phyloP scores from a whole-genome alignment of 2,329 filamentous ascomycete species.

The Clonostachys sp. region DNA sequence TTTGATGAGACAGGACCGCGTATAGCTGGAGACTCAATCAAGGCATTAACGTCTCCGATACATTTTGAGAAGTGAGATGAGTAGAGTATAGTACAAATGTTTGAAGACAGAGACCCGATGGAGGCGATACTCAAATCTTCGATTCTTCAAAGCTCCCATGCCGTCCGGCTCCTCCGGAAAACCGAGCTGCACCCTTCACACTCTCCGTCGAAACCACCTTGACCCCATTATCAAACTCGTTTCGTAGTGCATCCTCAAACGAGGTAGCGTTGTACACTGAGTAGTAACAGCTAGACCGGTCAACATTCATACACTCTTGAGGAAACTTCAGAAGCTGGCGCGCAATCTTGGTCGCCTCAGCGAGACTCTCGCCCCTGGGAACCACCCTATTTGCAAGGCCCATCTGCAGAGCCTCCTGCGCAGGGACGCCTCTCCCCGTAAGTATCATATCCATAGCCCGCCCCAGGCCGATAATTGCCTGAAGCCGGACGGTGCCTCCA shows the following conservation, averaged over 20 bases:
- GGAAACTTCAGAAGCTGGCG: conserved; percentile 41
- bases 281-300: conserved; percentile 43
- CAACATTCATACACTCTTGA: conserved; percentile 44
- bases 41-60: too few species aligned
- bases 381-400: conserved; percentile 50
- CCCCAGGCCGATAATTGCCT: conserved; percentile 44
- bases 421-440: conserved; percentile 42
- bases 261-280: conserved; percentile 38
- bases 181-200: conserved; percentile 13
- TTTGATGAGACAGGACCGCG: too few species aligned
- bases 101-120: too few species aligned
- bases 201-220: conserved; percentile 36
- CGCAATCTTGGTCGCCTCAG: conserved; percentile 42
- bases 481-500: conserved; percentile 44
- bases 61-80: too few species aligned
- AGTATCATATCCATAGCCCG: conserved; percentile 52
- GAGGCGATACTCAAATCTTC: neutral
- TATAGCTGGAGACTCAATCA: too few species aligned
- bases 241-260: conserved; percentile 43
- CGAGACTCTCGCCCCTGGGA: conserved; percentile 39
- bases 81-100: too few species aligned
- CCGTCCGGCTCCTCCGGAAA: conserved; percentile 4
- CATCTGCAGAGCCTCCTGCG: conserved; percentile 43
- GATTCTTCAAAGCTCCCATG: conserved; percentile 3
- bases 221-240: conserved; percentile 39